Percentiles rank a stretch among this genome's conserved stretches.
Evolutionary conservation across 2,329 filamentous ascomycete species (phyloP).

Genomic region (Thielaviopsis musarum): DNA sequence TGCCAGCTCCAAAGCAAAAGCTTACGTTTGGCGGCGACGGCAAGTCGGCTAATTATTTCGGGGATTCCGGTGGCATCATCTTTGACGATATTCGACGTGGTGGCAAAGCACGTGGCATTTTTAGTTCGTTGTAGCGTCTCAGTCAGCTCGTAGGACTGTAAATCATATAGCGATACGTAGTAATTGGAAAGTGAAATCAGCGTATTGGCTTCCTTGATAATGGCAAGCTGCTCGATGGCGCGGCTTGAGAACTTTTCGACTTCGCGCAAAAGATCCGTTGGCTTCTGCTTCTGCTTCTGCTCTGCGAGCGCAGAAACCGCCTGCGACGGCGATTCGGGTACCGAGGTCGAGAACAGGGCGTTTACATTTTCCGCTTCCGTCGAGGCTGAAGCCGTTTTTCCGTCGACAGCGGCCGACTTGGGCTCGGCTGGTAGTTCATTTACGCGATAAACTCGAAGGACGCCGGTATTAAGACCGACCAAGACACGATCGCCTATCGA

Average conservation of each 20-base stretch:
- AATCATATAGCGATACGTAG: constrained; percentile 76
- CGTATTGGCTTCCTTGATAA: constrained; percentile 87
- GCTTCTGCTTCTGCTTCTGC: constrained; percentile 24
- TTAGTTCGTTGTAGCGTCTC: constrained; percentile 69
- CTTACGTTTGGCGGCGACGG: constrained; percentile 82
- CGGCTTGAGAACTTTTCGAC: constrained; percentile 86
- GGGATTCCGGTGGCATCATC: constrained; percentile 75
- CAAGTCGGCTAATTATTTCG: constrained; percentile 79
- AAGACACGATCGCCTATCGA: constrained; percentile 65
- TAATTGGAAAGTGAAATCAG: constrained; percentile 84
- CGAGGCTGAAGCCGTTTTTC: not conserved
- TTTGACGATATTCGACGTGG: constrained; percentile 89
- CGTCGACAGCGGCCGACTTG: constrained; percentile 15
- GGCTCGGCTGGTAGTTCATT: constrained; percentile 40
- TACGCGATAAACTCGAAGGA: constrained; percentile 76
- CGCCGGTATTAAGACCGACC: constrained; percentile 80
- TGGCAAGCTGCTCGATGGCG: constrained; percentile 81
- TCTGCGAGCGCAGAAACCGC: constrained; percentile 14
- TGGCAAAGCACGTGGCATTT: constrained; percentile 77
- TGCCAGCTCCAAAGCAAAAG: constrained; percentile 91
- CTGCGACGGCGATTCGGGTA: not conserved
- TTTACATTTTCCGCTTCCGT: not conserved
- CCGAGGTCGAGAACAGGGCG: constrained; percentile 12
- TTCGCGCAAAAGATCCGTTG: constrained; percentile 76
- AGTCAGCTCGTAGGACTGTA: constrained; percentile 66